These are phyloP conservation scores for Ailanthus altissimus DNA, from an alignment of 345 rosid genomes.

Conservation along the genomic window DNA sequence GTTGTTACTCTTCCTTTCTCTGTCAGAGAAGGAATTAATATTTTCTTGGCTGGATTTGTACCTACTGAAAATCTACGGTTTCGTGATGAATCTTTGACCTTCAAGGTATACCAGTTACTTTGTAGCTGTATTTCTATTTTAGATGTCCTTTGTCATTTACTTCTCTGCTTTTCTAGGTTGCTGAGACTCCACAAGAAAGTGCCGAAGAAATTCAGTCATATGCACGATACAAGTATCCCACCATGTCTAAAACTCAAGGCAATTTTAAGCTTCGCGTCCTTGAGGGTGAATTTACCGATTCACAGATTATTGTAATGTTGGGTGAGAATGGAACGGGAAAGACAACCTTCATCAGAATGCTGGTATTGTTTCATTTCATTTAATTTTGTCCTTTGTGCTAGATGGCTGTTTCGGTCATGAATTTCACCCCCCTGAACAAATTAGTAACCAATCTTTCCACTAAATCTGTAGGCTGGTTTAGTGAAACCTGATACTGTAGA, in stretches of 20 bases:
- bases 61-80: constrained; percentile 94
- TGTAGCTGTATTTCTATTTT: not conserved
- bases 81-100: constrained; percentile 90
- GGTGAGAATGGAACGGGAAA: constrained; percentile 99
- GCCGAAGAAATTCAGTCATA: constrained; percentile 91
- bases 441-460: constrained; percentile 20
- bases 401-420: not conserved
- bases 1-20: constrained; percentile 98
- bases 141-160: constrained; percentile 9
- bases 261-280: constrained; percentile 69
- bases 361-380: constrained; percentile 49
- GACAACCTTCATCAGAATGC: constrained; percentile 97
- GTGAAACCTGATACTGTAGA: constrained; percentile 80
- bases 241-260: constrained; percentile 91
- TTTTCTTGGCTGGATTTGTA: constrained; percentile 95
- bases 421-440: not conserved
- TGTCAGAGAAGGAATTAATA: constrained; percentile 95
- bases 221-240: constrained; percentile 91
- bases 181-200: constrained; percentile 95
- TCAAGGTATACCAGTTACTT: constrained; percentile 58
- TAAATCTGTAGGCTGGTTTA: constrained; percentile 73
- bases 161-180: constrained; percentile 58
- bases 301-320: constrained; percentile 95
- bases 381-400: not conserved
- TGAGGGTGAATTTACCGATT: constrained; percentile 99